Conservation (phyloP, 1,284 basidiomycete species). For the Rhodotorula sp. region DNA sequence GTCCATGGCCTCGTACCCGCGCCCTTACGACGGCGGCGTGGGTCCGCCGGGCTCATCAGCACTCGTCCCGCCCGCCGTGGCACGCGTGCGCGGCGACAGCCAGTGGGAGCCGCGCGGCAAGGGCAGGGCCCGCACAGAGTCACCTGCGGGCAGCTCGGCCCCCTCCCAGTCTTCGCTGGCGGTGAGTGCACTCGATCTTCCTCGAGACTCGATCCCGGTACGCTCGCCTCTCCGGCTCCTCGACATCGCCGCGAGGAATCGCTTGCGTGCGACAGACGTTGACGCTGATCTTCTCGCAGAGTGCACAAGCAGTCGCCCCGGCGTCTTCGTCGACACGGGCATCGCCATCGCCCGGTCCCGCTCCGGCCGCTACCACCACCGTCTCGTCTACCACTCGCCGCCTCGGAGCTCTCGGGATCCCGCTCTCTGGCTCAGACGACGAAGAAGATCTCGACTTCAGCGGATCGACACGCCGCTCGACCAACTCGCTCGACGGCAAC, state of each 20-base stretch:
- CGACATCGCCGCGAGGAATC: too few relatives aligned
- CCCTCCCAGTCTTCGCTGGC: not conserved
- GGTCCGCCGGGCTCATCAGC: not conserved
- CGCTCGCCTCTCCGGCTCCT: too few relatives aligned
- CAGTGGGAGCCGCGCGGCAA: not conserved
- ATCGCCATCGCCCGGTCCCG: not conserved
- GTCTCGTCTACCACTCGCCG: not conserved
- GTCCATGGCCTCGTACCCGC: too few relatives aligned
- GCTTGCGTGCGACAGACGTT: too few relatives aligned
- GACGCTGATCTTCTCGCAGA: too few relatives aligned
- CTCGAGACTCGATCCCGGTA: too few relatives aligned
- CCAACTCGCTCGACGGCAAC: constrained; percentile 22
- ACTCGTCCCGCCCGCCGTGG: not conserved
- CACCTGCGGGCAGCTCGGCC: not conserved
- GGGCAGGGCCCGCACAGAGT: not conserved
- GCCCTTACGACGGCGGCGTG: not conserved
- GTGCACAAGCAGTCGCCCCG: too few relatives aligned
- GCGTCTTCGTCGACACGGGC: not conserved
- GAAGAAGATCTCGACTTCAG: constrained; percentile 1
- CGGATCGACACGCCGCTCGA: not conserved
- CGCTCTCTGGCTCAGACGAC: constrained; percentile 18
- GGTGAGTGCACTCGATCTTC: not conserved
- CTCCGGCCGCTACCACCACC: not conserved
- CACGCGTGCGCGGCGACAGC: not conserved
- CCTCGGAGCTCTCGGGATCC: constrained; percentile 30